phyloP scores from a whole-genome alignment of 371 early-diverging fungal species.

The Mortierella sp. region DNA sequence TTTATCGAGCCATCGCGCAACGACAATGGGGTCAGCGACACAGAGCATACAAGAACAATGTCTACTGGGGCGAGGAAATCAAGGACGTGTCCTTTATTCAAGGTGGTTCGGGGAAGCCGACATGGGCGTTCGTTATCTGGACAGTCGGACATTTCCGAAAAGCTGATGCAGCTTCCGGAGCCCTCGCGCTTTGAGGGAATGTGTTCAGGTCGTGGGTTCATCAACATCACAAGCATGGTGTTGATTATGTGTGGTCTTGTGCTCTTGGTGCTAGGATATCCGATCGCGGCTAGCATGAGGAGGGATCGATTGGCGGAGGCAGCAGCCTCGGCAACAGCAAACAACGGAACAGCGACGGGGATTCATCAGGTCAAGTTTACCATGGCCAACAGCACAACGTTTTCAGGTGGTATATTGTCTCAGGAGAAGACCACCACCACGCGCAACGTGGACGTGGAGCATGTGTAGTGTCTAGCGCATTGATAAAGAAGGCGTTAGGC shows the following conservation, averaged over 20 bases:
- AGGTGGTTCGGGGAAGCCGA: too few relatives aligned
- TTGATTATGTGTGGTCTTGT: constrained; percentile 28
- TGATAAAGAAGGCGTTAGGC: too few relatives aligned
- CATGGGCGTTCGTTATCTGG: constrained; percentile 2
- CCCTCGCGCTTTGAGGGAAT: constrained; percentile 39
- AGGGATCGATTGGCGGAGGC: constrained; percentile 26
- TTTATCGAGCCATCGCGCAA: background rate
- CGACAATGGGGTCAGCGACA: too few relatives aligned
- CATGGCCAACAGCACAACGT: constrained; percentile 9
- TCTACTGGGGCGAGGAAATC: background rate
- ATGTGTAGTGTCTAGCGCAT: too few relatives aligned
- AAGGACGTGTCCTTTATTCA: too few relatives aligned
- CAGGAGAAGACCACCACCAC: too few relatives aligned
- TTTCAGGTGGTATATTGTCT: background rate
- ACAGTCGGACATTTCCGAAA: constrained; percentile 26
- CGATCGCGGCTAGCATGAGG: constrained; percentile 28
- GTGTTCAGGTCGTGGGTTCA: constrained; percentile 29
- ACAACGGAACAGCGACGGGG: background rate
- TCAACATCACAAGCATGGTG: constrained; percentile 46
- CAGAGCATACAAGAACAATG: too few relatives aligned
- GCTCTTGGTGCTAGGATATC: constrained; percentile 36
- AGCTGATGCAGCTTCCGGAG: constrained; percentile 39
- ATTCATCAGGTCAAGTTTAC: constrained; percentile 5
- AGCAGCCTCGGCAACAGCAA: constrained; percentile 3
- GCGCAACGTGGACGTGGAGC: too few relatives aligned